Evolutionary conservation across 1,139 yeast species (phyloP).

Genomic region (Casaregolazyma lundiana): DNA sequence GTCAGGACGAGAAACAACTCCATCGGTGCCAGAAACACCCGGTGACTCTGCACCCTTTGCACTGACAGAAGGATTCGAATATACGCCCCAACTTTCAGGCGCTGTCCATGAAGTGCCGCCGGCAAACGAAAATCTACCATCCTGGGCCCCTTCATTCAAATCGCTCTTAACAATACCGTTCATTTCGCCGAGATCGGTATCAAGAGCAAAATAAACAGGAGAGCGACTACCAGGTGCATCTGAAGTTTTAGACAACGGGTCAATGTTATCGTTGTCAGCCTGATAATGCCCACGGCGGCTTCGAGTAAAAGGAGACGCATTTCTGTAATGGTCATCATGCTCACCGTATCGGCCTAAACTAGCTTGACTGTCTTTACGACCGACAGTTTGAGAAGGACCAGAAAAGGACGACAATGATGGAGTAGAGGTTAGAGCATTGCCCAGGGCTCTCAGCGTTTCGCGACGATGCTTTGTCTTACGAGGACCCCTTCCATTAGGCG

Average conservation of each 20-base stretch:
- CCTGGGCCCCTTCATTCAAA: slow-evolving; percentile 10
- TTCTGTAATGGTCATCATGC: neutral
- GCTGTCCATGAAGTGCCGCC: slow-evolving; percentile 48
- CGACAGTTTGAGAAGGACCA: slow-evolving; percentile 1
- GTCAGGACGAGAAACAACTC: slow-evolving; percentile 14
- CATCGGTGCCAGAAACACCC: slow-evolving; percentile 15
- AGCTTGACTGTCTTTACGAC: slow-evolving; percentile 3
- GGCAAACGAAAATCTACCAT: slow-evolving; percentile 11
- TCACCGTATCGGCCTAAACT: slow-evolving; percentile 4
- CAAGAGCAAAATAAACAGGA: slow-evolving; percentile 30
- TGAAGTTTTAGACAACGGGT: neutral
- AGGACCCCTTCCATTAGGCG: neutral
- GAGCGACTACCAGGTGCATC: neutral
- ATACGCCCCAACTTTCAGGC: slow-evolving; percentile 77
- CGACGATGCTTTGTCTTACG: slow-evolving; percentile 6
- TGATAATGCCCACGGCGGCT: neutral
- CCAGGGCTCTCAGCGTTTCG: slow-evolving; percentile 7
- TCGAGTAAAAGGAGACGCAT: slow-evolving; percentile 2
- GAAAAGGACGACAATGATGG: slow-evolving; percentile 4
- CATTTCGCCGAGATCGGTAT: slow-evolving; percentile 49
- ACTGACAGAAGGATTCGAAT: slow-evolving; percentile 14
- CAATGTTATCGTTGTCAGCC: slow-evolving; percentile 1
- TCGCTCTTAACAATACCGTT: slow-evolving; percentile 41
- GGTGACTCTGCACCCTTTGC: slow-evolving; percentile 13
- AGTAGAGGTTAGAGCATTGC: slow-evolving; percentile 5